Base-by-base conservation (phyloP, 1,139 yeast genomes). In the Yamadazyma siamensis region DNA sequence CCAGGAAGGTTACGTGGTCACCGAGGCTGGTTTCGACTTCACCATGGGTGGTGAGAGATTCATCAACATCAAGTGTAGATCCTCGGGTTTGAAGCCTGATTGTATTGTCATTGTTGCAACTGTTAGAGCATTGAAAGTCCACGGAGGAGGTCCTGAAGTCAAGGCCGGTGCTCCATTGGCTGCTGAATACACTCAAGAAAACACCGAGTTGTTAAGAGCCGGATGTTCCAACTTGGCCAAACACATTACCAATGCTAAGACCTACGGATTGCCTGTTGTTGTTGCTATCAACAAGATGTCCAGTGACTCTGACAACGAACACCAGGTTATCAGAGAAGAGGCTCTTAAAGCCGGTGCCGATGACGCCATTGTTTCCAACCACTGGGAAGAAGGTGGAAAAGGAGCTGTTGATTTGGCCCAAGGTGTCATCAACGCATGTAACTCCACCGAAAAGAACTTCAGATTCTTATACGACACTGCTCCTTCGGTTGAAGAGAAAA, bases 31-130 rank as follows among this genome's bases (percentile, higher is more conserved):
- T 39, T 91, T 91, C 68, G 98, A 91, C 61, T 89, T 91, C 73
- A 91, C 97, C 33, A 91, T 91, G 96, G 98, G 98, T 56, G 97
- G 97, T 56, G 98, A 91, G 67, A 77, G 97, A 59, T 91, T 91
- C 68, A 77, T 89, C 62, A 89, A 91, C 70, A 91, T 91, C 65
- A 91, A 91, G 68, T 88, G 96, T 65, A 80, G 98, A 57, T 77
- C 94, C 18, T 82, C 95, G 6, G 97, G 96, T 3, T 74, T 89
- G 43, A 72, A 73, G 14, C 98, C 98, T 23, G 96, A 91, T 56
- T 87, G 82, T 34, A 88, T 89, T 44, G 95, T 91, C 36, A 83
- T 91, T 55, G 98, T 91, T 35, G 97, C 98, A 29, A 91, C 98
- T 28, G 95, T 88, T 27, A 81, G 97, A 62, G 98, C 98, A 21